A percentile compares a stretch with the other conserved stretches of the same genome.
phyloP scores from a whole-genome alignment of 1,139 yeast species.

The Suhomyces atakaporum region DNA sequence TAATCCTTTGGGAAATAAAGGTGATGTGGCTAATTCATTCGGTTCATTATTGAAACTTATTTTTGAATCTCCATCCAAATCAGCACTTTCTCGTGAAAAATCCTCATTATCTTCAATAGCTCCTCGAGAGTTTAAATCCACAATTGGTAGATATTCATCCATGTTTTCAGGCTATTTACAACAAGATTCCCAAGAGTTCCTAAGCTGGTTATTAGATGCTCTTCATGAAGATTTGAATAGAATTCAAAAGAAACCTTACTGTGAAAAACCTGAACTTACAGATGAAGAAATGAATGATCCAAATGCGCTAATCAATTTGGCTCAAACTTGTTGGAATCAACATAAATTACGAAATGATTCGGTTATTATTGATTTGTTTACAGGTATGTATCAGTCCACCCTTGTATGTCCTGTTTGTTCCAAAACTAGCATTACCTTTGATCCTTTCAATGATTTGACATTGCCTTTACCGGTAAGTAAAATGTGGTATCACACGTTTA shows the following conservation, averaged over 20 bases:
- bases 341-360: slow-evolving; percentile 85
- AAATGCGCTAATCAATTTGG: slow-evolving; percentile 59
- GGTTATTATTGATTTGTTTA: slow-evolving; percentile 78
- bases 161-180: slow-evolving; percentile 88
- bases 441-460: slow-evolving; percentile 90
- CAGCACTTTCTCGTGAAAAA: slow-evolving; percentile 3
- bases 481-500: slow-evolving; percentile 69
- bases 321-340: slow-evolving; percentile 77
- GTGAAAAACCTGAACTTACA: slow-evolving; percentile 82
- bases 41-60: slow-evolving; percentile 63
- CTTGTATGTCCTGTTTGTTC: slow-evolving; percentile 83
- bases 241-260: slow-evolving; percentile 76
- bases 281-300: slow-evolving; percentile 60
- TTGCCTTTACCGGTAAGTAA: slow-evolving; percentile 82
- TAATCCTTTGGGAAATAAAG: slow-evolving; percentile 86
- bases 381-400: slow-evolving; percentile 88
- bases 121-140: slow-evolving; percentile 78
- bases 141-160: slow-evolving; percentile 76
- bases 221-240: slow-evolving; percentile 92
- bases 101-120: slow-evolving; percentile 25
- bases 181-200: slow-evolving; percentile 94
- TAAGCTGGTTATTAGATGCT: slow-evolving; percentile 88
- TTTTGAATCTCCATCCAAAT: slow-evolving; percentile 39
- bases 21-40: slow-evolving; percentile 77
- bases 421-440: slow-evolving; percentile 85